A percentile compares a stretch with the other conserved stretches of the same genome.
Evolutionary conservation across 495 filamentous ascomycete species (phyloP).

Genomic region (Neurospora terricola): DNA sequence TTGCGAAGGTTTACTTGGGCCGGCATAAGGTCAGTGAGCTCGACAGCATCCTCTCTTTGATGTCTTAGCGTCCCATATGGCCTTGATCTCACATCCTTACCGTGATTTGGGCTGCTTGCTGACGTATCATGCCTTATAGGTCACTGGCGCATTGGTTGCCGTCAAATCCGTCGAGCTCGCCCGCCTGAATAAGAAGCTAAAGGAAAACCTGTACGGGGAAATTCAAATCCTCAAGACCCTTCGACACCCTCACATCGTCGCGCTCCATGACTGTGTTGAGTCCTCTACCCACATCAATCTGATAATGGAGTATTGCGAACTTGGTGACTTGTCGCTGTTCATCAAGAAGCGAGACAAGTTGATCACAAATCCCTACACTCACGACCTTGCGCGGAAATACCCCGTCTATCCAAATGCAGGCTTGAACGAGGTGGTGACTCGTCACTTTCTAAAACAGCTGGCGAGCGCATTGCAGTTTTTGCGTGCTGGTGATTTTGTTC

Average conservation of each 20-base stretch:
- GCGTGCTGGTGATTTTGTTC: slow-evolving; percentile 73
- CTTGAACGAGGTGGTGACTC: slow-evolving; percentile 83
- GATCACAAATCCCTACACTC: slow-evolving; percentile 60
- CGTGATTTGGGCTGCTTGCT: slow-evolving; percentile 21
- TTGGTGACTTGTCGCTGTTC: slow-evolving; percentile 87
- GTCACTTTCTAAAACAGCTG: slow-evolving; percentile 94
- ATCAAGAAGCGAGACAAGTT: slow-evolving; percentile 86
- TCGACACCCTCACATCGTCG: slow-evolving; percentile 93
- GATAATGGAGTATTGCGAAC: slow-evolving; percentile 96
- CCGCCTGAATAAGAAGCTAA: slow-evolving; percentile 89
- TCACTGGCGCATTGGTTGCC: slow-evolving; percentile 62
- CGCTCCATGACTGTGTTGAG: slow-evolving; percentile 87
- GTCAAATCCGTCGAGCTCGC: slow-evolving; percentile 90
- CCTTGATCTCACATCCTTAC: background rate
- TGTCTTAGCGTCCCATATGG: background rate
- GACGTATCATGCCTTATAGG: slow-evolving; percentile 30
- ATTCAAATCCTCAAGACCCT: slow-evolving; percentile 87
- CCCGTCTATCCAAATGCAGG: slow-evolving; percentile 71
- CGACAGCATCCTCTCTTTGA: background rate
- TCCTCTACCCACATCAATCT: slow-evolving; percentile 81
- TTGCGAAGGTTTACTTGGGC: slow-evolving; percentile 85
- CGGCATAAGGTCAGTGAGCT: slow-evolving; percentile 62
- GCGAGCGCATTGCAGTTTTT: slow-evolving; percentile 87
- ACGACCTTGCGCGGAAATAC: slow-evolving; percentile 83
- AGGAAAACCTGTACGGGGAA: slow-evolving; percentile 89